Evolutionary conservation across 108 stramenopile genomes (phyloP).

Genomic region (Fragilaria crotonensis): DNA sequence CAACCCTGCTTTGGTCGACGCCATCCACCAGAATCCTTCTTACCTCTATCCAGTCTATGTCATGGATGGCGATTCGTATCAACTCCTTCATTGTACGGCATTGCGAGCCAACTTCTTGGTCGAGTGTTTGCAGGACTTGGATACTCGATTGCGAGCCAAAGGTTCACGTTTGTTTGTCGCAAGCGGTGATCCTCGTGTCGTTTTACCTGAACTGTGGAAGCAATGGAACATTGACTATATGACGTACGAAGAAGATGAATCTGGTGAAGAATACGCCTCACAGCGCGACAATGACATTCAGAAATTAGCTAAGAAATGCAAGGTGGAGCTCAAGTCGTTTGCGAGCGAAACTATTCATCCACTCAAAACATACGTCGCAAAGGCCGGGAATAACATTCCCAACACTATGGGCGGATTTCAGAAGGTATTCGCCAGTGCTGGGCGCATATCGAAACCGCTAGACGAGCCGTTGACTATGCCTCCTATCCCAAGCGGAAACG

Average conservation of each 20-base stretch:
- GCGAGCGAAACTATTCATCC: slow-evolving; percentile 29
- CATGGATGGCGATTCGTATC: slow-evolving; percentile 73
- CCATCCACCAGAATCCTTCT: slow-evolving; percentile 9
- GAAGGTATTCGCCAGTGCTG: slow-evolving; percentile 20
- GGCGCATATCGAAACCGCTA: slow-evolving; percentile 22
- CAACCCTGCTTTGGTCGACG: slow-evolving; percentile 79
- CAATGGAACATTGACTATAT: slow-evolving; percentile 53
- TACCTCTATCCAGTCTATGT: slow-evolving; percentile 63
- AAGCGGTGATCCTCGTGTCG: slow-evolving; percentile 67
- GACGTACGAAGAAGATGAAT: slow-evolving; percentile 63
- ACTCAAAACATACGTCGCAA: slow-evolving; percentile 10
- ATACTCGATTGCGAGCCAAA: slow-evolving; percentile 40
- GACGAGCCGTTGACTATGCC: slow-evolving; percentile 13
- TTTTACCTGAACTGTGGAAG: slow-evolving; percentile 56
- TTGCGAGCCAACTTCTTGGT: slow-evolving; percentile 81
- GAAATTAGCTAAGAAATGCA: slow-evolving; percentile 25
- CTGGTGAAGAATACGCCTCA: slow-evolving; percentile 52
- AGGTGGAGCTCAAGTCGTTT: slow-evolving; percentile 41
- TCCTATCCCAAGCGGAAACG: slow-evolving; percentile 10
- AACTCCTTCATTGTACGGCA: slow-evolving; percentile 48
- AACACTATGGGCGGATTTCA: slow-evolving; percentile 16
- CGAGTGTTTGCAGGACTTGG: slow-evolving; percentile 74
- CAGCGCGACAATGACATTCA: slow-evolving; percentile 54
- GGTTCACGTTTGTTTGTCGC: slow-evolving; percentile 68
- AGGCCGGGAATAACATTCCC: slow-evolving; percentile 11